Conservation (phyloP, 83 land plant genomes). For the Diphasiastrum complanatum region DNA sequence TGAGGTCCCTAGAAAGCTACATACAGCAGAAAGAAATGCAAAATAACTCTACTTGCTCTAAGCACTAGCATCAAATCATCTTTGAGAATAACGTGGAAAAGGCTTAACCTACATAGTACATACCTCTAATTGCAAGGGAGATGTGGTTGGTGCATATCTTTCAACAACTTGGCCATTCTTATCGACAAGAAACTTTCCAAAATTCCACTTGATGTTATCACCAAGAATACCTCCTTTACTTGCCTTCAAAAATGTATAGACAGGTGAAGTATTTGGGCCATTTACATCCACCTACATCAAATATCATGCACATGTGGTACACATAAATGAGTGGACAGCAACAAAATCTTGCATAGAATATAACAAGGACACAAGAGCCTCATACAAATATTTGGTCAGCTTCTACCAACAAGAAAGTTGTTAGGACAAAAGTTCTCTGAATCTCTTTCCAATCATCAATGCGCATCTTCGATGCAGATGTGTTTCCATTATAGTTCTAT, state of each 20-base stretch:
- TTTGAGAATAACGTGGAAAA: too few species aligned
- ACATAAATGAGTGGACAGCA: background rate
- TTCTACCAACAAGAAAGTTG: too few species aligned
- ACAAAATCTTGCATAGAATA: background rate
- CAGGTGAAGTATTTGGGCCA: conserved; percentile 73
- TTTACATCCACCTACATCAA: conserved; percentile 66
- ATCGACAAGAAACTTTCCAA: conserved; percentile 69
- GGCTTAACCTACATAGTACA: too few species aligned
- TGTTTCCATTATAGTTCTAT: background rate
- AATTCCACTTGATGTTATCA: conserved; percentile 72
- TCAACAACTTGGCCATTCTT: conserved; percentile 66
- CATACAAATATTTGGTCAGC: too few species aligned
- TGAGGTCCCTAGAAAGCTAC: too few species aligned
- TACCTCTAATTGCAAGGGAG: conserved; percentile 78
- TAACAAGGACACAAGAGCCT: too few species aligned
- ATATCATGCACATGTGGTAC: background rate
- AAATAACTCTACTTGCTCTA: too few species aligned
- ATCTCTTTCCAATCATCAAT: too few species aligned
- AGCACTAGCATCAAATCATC: too few species aligned
- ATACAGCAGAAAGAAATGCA: too few species aligned
- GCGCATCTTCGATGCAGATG: too few species aligned
- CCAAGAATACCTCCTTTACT: conserved; percentile 60
- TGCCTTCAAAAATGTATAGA: conserved; percentile 61
- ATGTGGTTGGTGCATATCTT: conserved; percentile 68
- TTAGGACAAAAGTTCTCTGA: background rate